Evolutionary conservation across 495 filamentous ascomycete genomes (phyloP), one percentile per base, ranked within the genome.

Genomic region (Darksidea phi): DNA sequence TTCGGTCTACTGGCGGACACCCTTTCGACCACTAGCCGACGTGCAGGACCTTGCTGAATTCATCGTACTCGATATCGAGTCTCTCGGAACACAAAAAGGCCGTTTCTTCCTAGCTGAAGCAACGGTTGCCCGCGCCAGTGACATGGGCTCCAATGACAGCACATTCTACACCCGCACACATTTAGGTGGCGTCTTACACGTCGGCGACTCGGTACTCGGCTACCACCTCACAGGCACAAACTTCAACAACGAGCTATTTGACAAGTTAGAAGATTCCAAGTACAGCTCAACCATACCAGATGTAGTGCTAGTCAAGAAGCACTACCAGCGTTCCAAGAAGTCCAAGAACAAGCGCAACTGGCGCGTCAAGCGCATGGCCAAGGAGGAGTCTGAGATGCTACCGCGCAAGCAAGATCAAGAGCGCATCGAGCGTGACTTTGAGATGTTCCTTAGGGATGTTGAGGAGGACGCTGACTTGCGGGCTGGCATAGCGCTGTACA

Each of bases 401-500:
- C 85, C 84, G 34, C 84, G 86, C 74, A 88, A 90, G 71, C 77
- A 89, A 50, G 93, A 97, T 71, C 86, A 88, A 63, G 88, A 90
- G 53, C 81, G 84, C 45, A 84, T 91, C 70, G 95, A 97, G 64
- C 79, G 83, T 38, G 94, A 99, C 73, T 97, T 91, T 71, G 95
- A 99, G 79, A 84, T 89, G 84, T 99, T 99, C 84, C 76, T 99
- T 76, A 84, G 89, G 41, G 95, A 97, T 74, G 88, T 99, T 11
- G 95, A 99, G 74, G 91, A 96, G 71, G 95, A 99, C 71, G 80
- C 86, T 38, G 95, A 99, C 66, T 78, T 99, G 50, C 80, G 93
- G 25, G 77, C 83, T 50, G 91, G 90, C 4, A 72, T 97, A 69
- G 87, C 88, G 54, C 67, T 99, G 67, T 99, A 95, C 75, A 96